These are phyloP conservation scores for Tylopilus sp. DNA, from an alignment of 768 basidiomycete genomes.

Conservation along the genomic window DNA sequence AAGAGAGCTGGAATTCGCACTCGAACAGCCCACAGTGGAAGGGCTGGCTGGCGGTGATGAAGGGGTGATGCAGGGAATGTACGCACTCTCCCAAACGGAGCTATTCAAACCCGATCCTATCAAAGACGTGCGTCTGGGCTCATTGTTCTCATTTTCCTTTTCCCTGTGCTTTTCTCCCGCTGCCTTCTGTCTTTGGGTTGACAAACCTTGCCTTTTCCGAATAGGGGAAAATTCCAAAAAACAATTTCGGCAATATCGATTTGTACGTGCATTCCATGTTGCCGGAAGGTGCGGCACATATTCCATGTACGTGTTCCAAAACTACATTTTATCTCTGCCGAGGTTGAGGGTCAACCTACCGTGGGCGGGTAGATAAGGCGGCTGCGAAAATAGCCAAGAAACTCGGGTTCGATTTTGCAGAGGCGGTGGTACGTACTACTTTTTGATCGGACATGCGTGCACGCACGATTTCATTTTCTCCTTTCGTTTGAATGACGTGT, in stretches of 20 bases:
- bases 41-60: constrained; percentile 42
- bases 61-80: constrained; percentile 83
- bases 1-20: constrained; percentile 66
- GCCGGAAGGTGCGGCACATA: constrained; percentile 78
- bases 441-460: constrained; percentile 5
- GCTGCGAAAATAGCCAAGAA: constrained; percentile 84
- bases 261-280: constrained; percentile 95
- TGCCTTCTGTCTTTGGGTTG: neutral
- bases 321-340: constrained; percentile 8
- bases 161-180: neutral
- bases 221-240: constrained; percentile 91
- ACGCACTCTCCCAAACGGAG: constrained; percentile 82
- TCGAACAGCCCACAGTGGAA: constrained; percentile 35
- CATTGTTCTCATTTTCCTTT: neutral
- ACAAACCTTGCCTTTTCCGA: constrained; percentile 11
- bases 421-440: constrained; percentile 78
- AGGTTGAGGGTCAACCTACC: constrained; percentile 11
- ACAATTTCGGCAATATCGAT: constrained; percentile 96
- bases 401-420: constrained; percentile 86
- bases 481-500: neutral
- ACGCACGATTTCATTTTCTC: constrained; percentile 6
- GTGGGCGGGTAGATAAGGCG: constrained; percentile 60
- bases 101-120: constrained; percentile 76
- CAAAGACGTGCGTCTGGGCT: constrained; percentile 76
- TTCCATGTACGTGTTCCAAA: constrained; percentile 70